phyloP scores from a whole-genome alignment of 306 rosid genomes.

The Vicia sativa region DNA sequence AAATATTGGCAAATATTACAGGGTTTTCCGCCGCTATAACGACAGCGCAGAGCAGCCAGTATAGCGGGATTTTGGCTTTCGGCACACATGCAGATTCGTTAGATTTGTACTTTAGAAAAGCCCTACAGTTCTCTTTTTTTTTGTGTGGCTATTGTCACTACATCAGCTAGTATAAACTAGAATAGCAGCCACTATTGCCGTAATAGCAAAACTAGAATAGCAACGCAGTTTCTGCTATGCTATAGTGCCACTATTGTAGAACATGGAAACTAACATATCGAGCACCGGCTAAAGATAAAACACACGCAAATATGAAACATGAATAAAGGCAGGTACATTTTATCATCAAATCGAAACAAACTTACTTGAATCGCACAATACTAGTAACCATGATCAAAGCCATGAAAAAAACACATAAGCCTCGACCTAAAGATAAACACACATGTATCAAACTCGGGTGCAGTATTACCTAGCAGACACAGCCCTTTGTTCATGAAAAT shows the following conservation, averaged over 20 bases:
- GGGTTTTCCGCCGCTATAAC: too few species aligned
- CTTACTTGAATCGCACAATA: too few species aligned
- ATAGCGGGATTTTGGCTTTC: too few species aligned
- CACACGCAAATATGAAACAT: background rate
- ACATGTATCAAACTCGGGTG: background rate
- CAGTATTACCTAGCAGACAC: conserved; percentile 76
- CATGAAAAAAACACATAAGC: background rate
- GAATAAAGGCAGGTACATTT: background rate
- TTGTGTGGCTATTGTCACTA: background rate
- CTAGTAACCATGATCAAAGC: too few species aligned
- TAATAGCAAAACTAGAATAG: background rate
- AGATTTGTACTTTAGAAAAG: too few species aligned
- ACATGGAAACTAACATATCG: background rate
- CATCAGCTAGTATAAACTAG: background rate
- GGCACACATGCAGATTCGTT: too few species aligned
- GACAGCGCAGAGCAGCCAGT: too few species aligned
- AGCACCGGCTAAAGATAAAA: background rate
- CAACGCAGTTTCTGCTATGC: too few species aligned
- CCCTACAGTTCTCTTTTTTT: background rate
- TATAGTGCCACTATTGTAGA: background rate
- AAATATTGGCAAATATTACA: too few species aligned
- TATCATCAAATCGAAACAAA: too few species aligned
- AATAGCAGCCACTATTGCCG: background rate
- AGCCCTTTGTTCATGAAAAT: conserved; percentile 90
- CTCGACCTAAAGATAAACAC: background rate